Conservation (phyloP, 345 rosid genomes). For the Acer yangbiense region DNA sequence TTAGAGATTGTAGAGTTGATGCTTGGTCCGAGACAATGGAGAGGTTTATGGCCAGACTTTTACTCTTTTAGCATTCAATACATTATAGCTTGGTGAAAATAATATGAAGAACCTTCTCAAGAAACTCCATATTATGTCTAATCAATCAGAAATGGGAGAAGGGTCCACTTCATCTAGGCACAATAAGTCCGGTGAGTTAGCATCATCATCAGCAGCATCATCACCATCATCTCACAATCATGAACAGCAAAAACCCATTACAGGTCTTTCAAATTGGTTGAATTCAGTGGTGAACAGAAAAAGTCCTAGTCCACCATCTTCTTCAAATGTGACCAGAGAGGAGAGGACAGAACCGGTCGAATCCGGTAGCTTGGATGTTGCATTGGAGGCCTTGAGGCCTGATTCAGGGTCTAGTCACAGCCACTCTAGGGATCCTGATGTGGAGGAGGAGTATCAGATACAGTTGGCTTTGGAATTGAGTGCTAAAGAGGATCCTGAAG, state of each 20-base stretch:
- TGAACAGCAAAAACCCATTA: constrained; percentile 61
- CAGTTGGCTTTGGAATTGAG: constrained; percentile 91
- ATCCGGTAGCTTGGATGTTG: constrained; percentile 44
- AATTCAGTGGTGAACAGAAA: constrained; percentile 68
- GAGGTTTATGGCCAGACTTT: constrained; percentile 57
- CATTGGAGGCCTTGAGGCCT: constrained; percentile 42
- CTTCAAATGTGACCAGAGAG: constrained; percentile 53
- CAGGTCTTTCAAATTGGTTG: constrained; percentile 83
- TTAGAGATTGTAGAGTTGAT: constrained; percentile 36
- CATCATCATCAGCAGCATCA: constrained; percentile 34
- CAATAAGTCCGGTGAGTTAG: constrained; percentile 48
- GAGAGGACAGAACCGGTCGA: constrained; percentile 53
- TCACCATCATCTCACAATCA: constrained; percentile 45
- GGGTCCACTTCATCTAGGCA: constrained; percentile 65
- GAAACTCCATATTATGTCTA: constrained; percentile 74
- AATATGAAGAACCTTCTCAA: constrained; percentile 88
- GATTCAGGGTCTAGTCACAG: constrained; percentile 54
- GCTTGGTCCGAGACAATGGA: constrained; percentile 72
- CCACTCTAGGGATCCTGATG: constrained; percentile 66
- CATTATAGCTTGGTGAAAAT: constrained; percentile 27
- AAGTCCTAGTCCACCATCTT: constrained; percentile 57
- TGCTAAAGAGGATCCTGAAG: constrained; percentile 98
- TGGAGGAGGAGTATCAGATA: constrained; percentile 90
- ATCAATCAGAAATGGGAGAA: constrained; percentile 62
- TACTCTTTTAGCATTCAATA: constrained; percentile 50